A percentile compares a stretch with the other conserved stretches of the same genome.
These are phyloP conservation scores for Scheffersomyces coipomensis DNA, from an alignment of 805 yeast genomes.

Conservation along the genomic window DNA sequence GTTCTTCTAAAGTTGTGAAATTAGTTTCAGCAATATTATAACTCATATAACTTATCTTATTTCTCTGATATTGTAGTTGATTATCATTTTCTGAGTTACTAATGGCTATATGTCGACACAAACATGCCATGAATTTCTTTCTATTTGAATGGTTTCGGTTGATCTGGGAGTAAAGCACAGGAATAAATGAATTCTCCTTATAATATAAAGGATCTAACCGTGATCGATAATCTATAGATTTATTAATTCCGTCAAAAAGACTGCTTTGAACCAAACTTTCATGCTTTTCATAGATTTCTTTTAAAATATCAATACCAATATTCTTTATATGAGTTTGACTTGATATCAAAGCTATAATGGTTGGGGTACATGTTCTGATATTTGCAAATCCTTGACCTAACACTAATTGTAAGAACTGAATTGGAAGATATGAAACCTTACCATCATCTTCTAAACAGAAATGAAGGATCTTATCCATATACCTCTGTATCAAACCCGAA, in stretches of 20 bases:
- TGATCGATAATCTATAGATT: constrained; percentile 48
- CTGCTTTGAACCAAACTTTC: constrained; percentile 70
- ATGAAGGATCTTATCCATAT: constrained; percentile 45
- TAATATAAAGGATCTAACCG: constrained; percentile 20
- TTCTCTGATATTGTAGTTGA: constrained; percentile 13
- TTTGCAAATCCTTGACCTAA: constrained; percentile 69
- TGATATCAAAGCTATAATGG: constrained; percentile 67
- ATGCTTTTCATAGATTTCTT: constrained; percentile 58
- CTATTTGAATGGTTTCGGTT: constrained; percentile 33
- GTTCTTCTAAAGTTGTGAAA: constrained; percentile 51
- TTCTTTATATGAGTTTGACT: constrained; percentile 45
- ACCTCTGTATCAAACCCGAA: constrained; percentile 68
- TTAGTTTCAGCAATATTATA: constrained; percentile 38
- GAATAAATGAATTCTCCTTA: constrained; percentile 32
- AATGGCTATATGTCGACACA: constrained; percentile 3
- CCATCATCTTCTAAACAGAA: constrained; percentile 48
- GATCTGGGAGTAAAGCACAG: constrained; percentile 42
- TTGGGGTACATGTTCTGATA: constrained; percentile 68
- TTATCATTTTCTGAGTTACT: constrained; percentile 7
- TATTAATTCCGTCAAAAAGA: constrained; percentile 59
- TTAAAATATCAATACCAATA: constrained; percentile 53
- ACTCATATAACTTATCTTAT: constrained; percentile 23
- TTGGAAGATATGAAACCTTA: constrained; percentile 48
- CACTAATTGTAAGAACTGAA: constrained; percentile 54
- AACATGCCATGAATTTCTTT: constrained; percentile 38